Base-by-base conservation (phyloP, 805 yeast genomes). In the Ogataea pini region DNA sequence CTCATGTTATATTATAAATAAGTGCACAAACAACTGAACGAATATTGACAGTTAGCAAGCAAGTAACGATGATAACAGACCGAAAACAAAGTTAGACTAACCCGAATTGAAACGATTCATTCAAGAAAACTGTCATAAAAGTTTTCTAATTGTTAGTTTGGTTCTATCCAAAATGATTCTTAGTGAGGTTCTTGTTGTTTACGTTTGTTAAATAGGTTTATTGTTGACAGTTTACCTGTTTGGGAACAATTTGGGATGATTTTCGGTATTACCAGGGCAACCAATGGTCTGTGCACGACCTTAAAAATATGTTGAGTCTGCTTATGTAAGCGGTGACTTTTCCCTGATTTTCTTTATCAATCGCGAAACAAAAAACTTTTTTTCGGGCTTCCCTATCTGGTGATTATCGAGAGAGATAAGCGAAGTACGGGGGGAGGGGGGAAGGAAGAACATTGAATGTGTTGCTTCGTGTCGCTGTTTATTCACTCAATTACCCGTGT, bases 151-250 rank as follows among this genome's bases (percentile, higher is more conserved):
- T 37, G 16, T 8, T 7, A 39, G 33, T 8, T 27, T 19, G 14
- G 6, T 27, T 16, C 14, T 24, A 9, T 39, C 13, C 5, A 17
- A 32, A 19, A 34, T 17, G 18, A 37, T 8, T 17, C 6, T 37
- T n/a, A 7, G 8, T 22, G 16, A 22, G n/a, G 31, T 36, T 27
- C 20, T 17, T 17, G 37, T 39, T 46, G 49, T 46, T 46, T 46
- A 41, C 19, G n/a, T 25, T 32, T 40, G 42, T 36, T 44, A 12
- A 16, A 36, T 36, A 10, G 4, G 3, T 14, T 8, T 19, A 7
- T 13, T 36, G 42, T 44, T 34, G 47, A 28, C 36, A 16, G 3
- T 19, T 33, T 36, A 4, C 38, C 47, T 25, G 27, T 31, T 19
- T 31, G 34, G 29, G 36, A 36, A 36, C 24, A 44, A 10, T 17